Conservation (phyloP, 257 asterid genomes). For the Mentha longifolia region DNA sequence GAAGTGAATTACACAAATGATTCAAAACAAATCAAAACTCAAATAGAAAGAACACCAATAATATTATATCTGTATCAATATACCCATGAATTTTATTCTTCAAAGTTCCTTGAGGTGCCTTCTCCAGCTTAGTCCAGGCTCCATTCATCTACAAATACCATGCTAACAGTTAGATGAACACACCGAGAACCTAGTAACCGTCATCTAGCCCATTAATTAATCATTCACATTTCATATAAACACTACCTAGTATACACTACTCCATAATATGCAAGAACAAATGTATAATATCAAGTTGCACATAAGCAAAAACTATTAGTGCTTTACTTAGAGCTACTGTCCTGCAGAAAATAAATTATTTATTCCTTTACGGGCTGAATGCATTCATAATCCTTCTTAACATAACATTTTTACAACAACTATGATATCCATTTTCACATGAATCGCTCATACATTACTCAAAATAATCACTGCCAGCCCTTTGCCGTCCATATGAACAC, state of each 20-base stretch:
- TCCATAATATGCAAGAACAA: slow-evolving; percentile 15
- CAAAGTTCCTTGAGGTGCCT: slow-evolving; percentile 78
- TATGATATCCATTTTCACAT: background rate
- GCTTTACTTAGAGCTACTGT: background rate
- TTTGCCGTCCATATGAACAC: background rate
- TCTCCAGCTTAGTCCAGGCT: slow-evolving; percentile 83
- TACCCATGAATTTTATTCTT: slow-evolving; percentile 92
- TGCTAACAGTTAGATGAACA: slow-evolving; percentile 30
- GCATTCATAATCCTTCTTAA: background rate
- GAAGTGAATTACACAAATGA: background rate
- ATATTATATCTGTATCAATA: slow-evolving; percentile 19
- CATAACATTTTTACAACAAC: background rate
- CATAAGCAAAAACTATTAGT: background rate
- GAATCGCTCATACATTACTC: slow-evolving; percentile 10
- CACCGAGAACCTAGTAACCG: slow-evolving; percentile 21
- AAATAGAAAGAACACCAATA: slow-evolving; percentile 14
- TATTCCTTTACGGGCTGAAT: background rate
- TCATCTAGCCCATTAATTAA: background rate
- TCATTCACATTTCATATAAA: slow-evolving; percentile 6
- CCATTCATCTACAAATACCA: slow-evolving; percentile 71
- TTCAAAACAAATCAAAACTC: slow-evolving; percentile 10
- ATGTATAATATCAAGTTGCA: background rate
- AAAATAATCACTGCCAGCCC: background rate
- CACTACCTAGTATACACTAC: background rate
- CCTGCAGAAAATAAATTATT: background rate